Evolutionary conservation across 768 basidiomycete species (phyloP).

Genomic region (Pulveroboletus sp.): DNA sequence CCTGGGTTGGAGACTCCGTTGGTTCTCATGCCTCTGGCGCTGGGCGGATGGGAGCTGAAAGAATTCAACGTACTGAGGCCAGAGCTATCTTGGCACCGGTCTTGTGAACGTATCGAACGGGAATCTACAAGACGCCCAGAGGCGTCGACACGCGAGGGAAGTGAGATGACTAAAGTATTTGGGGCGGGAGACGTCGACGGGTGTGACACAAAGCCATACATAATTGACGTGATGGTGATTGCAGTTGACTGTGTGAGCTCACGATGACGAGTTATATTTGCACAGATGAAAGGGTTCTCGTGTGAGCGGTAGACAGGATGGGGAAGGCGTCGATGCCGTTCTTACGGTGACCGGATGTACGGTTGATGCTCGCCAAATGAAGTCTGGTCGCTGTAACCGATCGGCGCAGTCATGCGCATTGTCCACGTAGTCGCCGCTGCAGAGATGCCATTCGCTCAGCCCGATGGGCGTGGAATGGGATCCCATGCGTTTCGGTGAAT

Average conservation of each 20-base stretch:
- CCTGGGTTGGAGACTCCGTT: no score
- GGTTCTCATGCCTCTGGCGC: no score
- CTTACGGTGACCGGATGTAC: not conserved
- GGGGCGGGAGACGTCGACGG: conserved; percentile 37
- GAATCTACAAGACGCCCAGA: no score
- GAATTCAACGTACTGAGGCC: conserved; percentile 33
- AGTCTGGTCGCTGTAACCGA: not conserved
- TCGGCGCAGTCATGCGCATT: not conserved
- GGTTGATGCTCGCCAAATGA: not conserved
- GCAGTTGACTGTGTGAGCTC: not conserved
- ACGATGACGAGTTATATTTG: not conserved
- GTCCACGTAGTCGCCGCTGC: no score
- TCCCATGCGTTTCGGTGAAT: not conserved
- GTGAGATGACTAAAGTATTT: conserved; percentile 31
- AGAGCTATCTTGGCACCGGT: conserved; percentile 27
- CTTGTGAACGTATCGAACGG: no score
- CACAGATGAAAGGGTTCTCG: conserved; percentile 3
- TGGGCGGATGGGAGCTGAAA: no score
- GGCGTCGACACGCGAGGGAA: conserved; percentile 39
- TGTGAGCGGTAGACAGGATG: conserved; percentile 14
- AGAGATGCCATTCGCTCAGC: no score
- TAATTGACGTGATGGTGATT: conserved; percentile 21
- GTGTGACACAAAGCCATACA: conserved; percentile 38
- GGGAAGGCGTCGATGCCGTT: conserved; percentile 1
- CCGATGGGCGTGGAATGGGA: no score